Conservation (phyloP, 305 asterid genomes). For the Solanum hybrid region DNA sequence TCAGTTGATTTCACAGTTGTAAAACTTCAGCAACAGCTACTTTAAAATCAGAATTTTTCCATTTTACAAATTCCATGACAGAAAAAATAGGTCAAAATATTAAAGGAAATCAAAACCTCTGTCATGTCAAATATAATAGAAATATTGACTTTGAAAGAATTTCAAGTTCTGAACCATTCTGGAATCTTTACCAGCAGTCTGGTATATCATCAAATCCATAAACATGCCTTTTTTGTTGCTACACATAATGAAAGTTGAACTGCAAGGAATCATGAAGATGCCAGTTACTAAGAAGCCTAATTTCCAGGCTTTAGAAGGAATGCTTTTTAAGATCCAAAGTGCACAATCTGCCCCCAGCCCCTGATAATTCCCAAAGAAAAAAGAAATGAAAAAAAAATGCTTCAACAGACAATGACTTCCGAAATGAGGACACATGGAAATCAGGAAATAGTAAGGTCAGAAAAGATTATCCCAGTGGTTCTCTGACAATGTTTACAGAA, state of each 20-base stretch:
- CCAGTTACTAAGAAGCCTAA: background rate
- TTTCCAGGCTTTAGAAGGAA: background rate
- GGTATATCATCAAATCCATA: background rate
- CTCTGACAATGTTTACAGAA: background rate
- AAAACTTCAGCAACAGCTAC: background rate
- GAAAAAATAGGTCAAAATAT: background rate
- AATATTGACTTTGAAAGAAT: background rate
- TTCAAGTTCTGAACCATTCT: background rate
- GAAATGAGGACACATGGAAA: background rate
- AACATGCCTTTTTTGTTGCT: background rate
- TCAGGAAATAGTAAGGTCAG: background rate
- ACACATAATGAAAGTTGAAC: background rate
- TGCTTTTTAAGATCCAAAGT: background rate
- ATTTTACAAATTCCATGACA: background rate
- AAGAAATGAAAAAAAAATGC: background rate
- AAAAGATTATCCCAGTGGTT: background rate
- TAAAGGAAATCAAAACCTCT: background rate
- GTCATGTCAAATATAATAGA: background rate
- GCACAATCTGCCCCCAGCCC: background rate
- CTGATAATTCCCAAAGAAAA: background rate
- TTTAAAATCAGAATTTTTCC: background rate
- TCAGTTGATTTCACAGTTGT: background rate
- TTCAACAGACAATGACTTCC: background rate
- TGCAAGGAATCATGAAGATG: background rate
- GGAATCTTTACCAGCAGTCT: background rate